Base-by-base conservation (phyloP, 768 basidiomycete species). In the Boletales sp. region DNA sequence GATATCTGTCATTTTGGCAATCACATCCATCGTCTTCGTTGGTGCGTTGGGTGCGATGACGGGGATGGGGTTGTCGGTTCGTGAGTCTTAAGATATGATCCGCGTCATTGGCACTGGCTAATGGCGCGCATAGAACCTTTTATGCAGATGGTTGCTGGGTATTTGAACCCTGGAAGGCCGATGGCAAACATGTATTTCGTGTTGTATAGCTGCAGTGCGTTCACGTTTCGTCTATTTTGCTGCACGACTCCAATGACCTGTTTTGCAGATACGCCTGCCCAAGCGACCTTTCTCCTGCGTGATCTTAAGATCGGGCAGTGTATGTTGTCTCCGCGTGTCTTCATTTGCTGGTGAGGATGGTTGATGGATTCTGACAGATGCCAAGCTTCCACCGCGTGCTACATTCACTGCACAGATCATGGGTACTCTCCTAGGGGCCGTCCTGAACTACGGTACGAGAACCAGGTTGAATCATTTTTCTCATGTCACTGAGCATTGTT, bases 301-400 rank as follows among this genome's bases (percentile, higher is more conserved):
- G 83, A 84, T 56, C 69, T 84, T 8, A 85, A 83, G 61, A 75
- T 63, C 18, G 58, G 47, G 49, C 66, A 61, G 52, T 64, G 62
- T 60, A 51, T 4, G 50, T 34, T 18, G 58, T 74, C n/a, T n/a
- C n/a, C n/a, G n/a, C n/a, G n/a, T n/a, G n/a, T n/a, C n/a, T n/a
- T n/a, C n/a, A n/a, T n/a, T n/a, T n/a, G n/a, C 18, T 6, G 31
- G 64, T 60, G 72, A 69, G 30, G 74, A n/a, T n/a, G n/a, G n/a
- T n/a, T n/a, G 9, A 56, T 36, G 1, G 9, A 17, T 43, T 5
- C 17, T 24, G 0, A 43, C 32, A 67, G 66, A 69, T 48, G 52
- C 75, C 19, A 85, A 85, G 67, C 73, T 86, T 36, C 81, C 83
- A 34, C 84, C 84, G 40, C 79, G 82, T 9, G 76, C 77, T 31